phyloP scores from a whole-genome alignment of 345 rosid genomes.

The Kandelia obovata region DNA sequence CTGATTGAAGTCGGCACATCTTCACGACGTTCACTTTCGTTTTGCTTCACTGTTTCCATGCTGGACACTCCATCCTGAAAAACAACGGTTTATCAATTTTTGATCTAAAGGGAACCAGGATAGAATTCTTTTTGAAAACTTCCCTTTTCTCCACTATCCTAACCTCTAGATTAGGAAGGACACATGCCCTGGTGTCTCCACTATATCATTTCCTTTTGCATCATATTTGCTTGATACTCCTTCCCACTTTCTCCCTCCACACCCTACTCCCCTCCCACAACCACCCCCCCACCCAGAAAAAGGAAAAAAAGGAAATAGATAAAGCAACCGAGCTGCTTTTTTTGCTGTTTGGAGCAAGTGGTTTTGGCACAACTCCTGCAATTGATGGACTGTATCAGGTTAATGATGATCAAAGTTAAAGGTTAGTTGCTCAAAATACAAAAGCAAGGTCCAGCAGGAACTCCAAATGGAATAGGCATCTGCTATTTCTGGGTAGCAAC shows the following conservation, averaged over 20 bases:
- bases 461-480: not conserved
- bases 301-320: not conserved
- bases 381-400: not conserved
- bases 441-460: conserved; percentile 1
- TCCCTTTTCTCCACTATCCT: too few relatives aligned
- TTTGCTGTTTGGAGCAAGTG: not conserved
- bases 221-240: too few relatives aligned
- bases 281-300: not conserved
- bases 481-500: not conserved
- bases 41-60: conserved; percentile 44
- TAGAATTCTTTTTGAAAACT: too few relatives aligned
- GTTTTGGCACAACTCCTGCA: not conserved
- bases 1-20: conserved; percentile 49
- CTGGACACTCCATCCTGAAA: conserved; percentile 62
- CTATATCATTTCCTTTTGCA: too few relatives aligned
- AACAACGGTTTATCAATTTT: not conserved
- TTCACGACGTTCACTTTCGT: conserved; percentile 67
- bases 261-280: too few relatives aligned
- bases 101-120: not conserved
- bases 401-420: not conserved
- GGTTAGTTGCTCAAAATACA: conserved; percentile 11
- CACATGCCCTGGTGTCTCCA: too few relatives aligned
- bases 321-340: not conserved
- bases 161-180: too few relatives aligned
- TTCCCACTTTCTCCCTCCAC: too few relatives aligned